phyloP scores from a whole-genome alignment of 805 yeast genomes.

The Blastobotrys robertii region DNA sequence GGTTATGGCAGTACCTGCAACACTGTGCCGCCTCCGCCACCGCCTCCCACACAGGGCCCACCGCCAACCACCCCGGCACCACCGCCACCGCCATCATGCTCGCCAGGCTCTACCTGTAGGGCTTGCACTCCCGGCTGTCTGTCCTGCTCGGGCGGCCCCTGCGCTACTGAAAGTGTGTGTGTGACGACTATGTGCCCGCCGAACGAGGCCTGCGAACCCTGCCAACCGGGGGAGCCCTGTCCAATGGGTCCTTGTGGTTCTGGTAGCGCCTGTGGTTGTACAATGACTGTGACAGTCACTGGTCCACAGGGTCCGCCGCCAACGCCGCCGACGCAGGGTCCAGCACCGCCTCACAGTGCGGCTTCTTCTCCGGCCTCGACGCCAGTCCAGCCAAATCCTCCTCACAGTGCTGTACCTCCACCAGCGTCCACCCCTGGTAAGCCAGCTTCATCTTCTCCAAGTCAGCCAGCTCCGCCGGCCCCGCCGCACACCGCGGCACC shows the following conservation, averaged over 20 bases:
- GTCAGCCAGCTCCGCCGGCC: conserved; percentile 1
- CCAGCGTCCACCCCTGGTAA: background rate
- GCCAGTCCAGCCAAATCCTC: too few species aligned
- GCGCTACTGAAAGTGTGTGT: background rate
- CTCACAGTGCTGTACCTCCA: too few species aligned
- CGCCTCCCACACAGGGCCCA: too few species aligned
- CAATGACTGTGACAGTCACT: too few species aligned
- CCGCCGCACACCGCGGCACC: too few species aligned
- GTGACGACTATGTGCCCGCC: background rate
- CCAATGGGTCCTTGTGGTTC: background rate
- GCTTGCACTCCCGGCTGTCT: background rate
- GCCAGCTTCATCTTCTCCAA: conserved; percentile 1
- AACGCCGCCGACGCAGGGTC: background rate
- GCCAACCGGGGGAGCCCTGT: too few species aligned
- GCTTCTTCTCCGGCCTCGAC: too few species aligned
- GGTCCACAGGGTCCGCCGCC: too few species aligned
- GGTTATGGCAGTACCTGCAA: background rate
- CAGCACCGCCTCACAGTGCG: background rate
- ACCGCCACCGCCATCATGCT: too few species aligned
- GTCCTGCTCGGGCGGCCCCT: background rate
- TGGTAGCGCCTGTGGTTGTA: background rate
- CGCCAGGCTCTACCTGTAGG: background rate
- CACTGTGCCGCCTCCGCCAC: too few species aligned
- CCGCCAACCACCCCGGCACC: too few species aligned
- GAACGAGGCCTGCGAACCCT: too few species aligned